Evolutionary conservation across 2,329 filamentous ascomycete genomes (phyloP), one percentile per base, ranked within the genome.

Genomic region (Epichloe baconii): DNA sequence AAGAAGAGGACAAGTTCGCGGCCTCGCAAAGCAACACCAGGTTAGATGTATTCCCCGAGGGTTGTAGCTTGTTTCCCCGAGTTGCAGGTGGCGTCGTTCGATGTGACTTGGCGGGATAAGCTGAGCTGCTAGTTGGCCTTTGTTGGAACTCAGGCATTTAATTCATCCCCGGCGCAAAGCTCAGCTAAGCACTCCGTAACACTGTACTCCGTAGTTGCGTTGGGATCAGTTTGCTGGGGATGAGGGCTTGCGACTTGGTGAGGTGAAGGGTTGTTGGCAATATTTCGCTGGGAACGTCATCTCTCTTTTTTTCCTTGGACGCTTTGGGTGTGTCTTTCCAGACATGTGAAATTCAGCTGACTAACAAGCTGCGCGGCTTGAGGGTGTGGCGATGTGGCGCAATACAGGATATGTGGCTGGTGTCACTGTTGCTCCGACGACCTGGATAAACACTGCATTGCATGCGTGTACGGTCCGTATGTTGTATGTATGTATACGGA

Each of bases 391-490:
- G 36, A 4, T 44, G 37, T 35, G 37, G 31, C 44, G 34, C 35
- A 34, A 5, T 12, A 4, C 1, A 19, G 38, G 10, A 43, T 2
- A 31, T 46, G 52, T 49, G 50, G 52, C 47, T 37, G 35, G 35
- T 37, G 35, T 19, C 5, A 31, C 8, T 21, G 50, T 56, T 54
- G 48, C 51, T 53, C 51, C 47, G 40, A 41, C 53, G 36, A 56
- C 49, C 1, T n/a, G 34, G 51, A 51, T 52, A 56, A 55, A 55
- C 53, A 53, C 15, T 14, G 35, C 17, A 19, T 17, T 34, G n/a
- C 4, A 5, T 31, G 8, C 26, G 8, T 31, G 26, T 31, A 26
- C 19, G 19, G 19, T 21, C 19, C 19, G 19, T 21, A 21, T 21
- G 19, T 21, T 21, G 19, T 21, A 21, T 23, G 19, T 3, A 21